A percentile compares a stretch with the other conserved stretches of the same genome.
Conservation (phyloP, 345 rosid species). For the Brassica rapa region DNA sequence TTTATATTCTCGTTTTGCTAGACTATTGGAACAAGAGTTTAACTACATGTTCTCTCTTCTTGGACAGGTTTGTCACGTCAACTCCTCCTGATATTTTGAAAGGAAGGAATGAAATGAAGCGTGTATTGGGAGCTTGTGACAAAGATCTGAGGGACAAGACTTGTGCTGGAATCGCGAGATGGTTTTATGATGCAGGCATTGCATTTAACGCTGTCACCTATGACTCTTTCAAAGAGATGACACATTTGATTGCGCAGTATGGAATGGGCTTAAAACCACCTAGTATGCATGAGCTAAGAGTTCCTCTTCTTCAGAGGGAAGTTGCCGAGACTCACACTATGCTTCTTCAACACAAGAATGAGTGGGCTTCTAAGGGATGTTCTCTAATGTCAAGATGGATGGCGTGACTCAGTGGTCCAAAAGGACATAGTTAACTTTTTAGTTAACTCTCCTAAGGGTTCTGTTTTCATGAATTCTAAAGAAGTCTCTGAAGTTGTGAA, state of each 20-base stretch:
- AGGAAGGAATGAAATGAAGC: background rate
- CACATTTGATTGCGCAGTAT: background rate
- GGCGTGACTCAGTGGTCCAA: background rate
- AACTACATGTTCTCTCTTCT: too few relatives aligned
- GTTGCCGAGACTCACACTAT: background rate
- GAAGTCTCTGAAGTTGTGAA: background rate
- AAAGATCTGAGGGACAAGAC: background rate
- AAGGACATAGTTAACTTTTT: background rate
- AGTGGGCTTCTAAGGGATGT: background rate
- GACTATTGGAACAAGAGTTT: background rate
- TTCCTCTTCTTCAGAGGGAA: background rate
- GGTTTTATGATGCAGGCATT: background rate
- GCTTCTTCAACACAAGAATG: background rate
- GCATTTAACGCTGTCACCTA: background rate
- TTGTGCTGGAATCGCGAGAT: background rate
- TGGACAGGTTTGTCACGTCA: background rate
- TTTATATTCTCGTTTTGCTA: background rate
- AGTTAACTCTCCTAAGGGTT: background rate
- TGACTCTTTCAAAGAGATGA: background rate
- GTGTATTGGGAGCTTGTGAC: background rate
- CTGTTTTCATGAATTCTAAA: background rate
- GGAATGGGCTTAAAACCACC: background rate
- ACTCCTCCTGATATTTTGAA: background rate
- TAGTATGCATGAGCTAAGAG: background rate
- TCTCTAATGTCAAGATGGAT: slow-evolving; percentile 2